A percentile compares a stretch with the other conserved stretches of the same genome.
Evolutionary conservation across 805 yeast species (phyloP).

Genomic region (Myxozyma udenii): DNA sequence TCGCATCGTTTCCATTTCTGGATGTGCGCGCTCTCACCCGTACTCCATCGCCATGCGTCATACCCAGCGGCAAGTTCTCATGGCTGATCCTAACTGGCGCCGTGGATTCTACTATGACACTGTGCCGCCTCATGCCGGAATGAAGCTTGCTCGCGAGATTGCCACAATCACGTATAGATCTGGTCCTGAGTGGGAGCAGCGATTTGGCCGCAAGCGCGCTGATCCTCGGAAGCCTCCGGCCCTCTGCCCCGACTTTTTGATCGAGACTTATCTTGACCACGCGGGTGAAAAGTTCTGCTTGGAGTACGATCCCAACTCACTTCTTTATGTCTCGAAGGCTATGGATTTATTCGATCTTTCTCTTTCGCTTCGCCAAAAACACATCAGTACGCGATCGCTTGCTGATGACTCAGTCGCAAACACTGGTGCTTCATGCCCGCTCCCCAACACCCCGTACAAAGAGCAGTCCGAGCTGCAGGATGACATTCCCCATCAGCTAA

Average conservation of each 20-base stretch:
- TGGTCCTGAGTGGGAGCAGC: constrained; percentile 95
- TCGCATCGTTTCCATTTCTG: constrained; percentile 75
- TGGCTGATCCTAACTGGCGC: constrained; percentile 95
- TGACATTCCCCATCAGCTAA: constrained; percentile 13
- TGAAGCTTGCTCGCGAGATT: constrained; percentile 90
- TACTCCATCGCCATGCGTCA: constrained; percentile 91
- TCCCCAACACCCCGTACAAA: constrained; percentile 22
- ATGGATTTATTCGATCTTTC: constrained; percentile 86
- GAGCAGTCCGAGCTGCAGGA: constrained; percentile 38
- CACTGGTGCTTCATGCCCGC: constrained; percentile 11
- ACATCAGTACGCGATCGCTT: constrained; percentile 12
- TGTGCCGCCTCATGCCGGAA: constrained; percentile 89
- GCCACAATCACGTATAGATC: constrained; percentile 93
- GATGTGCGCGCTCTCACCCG: constrained; percentile 93
- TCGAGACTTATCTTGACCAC: constrained; percentile 90
- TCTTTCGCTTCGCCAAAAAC: constrained; percentile 18
- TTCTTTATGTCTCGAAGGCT: constrained; percentile 83
- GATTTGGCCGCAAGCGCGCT: constrained; percentile 85
- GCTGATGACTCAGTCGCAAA: not conserved
- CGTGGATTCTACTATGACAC: constrained; percentile 78
- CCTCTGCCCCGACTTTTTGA: constrained; percentile 85
- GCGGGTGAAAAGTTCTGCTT: constrained; percentile 88
- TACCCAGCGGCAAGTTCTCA: constrained; percentile 86
- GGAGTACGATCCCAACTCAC: constrained; percentile 87
- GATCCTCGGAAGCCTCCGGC: constrained; percentile 79